phyloP scores from a whole-genome alignment of 2,329 filamentous ascomycete species.

The Pestalotiopsis sp. region DNA sequence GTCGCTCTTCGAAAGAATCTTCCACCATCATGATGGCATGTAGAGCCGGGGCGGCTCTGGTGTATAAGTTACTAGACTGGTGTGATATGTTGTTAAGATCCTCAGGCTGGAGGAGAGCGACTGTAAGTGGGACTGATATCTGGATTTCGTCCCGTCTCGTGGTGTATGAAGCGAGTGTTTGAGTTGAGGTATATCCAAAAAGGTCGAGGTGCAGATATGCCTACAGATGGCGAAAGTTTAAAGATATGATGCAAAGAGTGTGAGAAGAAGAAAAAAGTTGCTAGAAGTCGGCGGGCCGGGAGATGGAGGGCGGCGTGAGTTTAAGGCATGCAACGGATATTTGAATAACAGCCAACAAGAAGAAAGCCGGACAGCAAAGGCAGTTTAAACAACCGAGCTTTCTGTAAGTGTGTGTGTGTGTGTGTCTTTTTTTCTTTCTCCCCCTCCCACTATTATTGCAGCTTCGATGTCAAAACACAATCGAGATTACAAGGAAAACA shows the following conservation, averaged over 20 bases:
- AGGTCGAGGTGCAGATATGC: neutral
- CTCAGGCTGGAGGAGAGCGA: neutral
- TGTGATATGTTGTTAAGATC: neutral
- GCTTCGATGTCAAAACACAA: slow-evolving; percentile 17
- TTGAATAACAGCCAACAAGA: neutral
- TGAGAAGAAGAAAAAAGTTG: neutral
- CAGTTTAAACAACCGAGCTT: neutral
- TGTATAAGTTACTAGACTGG: neutral
- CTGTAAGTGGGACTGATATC: neutral
- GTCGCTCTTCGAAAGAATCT: slow-evolving; percentile 12
- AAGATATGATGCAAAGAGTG: neutral
- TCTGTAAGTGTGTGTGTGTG: neutral
- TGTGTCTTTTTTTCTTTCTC: neutral
- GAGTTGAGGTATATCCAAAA: neutral
- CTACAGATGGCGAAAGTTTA: neutral
- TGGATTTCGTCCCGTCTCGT: neutral
- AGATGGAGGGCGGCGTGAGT: slow-evolving; percentile 2
- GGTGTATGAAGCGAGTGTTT: neutral
- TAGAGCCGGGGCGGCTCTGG: neutral
- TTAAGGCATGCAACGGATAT: slow-evolving; percentile 14
- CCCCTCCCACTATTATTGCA: neutral
- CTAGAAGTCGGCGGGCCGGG: neutral
- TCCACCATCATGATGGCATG: slow-evolving; percentile 10
- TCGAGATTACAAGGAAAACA: slow-evolving; percentile 19
- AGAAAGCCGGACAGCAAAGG: neutral